These are phyloP conservation scores for Trametes maxima DNA, from an alignment of 768 basidiomycete genomes.

Conservation along the genomic window DNA sequence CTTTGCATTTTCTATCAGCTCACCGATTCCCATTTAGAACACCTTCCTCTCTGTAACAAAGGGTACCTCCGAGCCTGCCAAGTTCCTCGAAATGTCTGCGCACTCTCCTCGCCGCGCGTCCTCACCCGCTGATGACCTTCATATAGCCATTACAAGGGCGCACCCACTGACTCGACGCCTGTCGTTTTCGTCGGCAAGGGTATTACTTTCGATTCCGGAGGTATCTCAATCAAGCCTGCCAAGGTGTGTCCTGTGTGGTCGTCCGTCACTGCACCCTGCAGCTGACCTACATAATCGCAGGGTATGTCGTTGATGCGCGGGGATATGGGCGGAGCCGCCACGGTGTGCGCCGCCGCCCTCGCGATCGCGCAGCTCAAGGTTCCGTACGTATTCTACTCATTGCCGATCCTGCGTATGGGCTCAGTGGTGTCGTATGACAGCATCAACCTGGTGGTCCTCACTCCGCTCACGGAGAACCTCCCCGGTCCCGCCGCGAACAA, in stretches of 20 bases:
- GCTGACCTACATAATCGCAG: constrained; percentile 35
- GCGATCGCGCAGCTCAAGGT: constrained; percentile 81
- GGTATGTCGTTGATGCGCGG: constrained; percentile 85
- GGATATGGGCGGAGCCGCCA: constrained; percentile 89
- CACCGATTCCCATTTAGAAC: constrained; percentile 29
- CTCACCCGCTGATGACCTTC: not conserved
- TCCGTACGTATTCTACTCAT: constrained; percentile 54
- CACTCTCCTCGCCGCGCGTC: not conserved
- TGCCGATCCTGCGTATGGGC: not conserved
- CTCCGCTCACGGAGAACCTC: constrained; percentile 85
- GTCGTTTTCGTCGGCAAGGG: constrained; percentile 85
- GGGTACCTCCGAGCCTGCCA: constrained; percentile 81
- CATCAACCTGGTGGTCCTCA: constrained; percentile 72
- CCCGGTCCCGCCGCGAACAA: constrained; percentile 69
- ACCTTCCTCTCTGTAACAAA: constrained; percentile 87
- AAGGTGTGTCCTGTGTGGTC: constrained; percentile 44
- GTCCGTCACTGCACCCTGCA: not conserved
- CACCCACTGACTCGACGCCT: constrained; percentile 56
- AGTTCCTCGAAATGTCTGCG: constrained; percentile 80
- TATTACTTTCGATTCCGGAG: constrained; percentile 88
- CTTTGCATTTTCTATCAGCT: not conserved
- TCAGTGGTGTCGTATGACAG: constrained; percentile 36
- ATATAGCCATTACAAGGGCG: constrained; percentile 80
- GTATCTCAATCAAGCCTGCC: constrained; percentile 82
- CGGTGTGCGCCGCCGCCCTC: constrained; percentile 69